phyloP scores from a whole-genome alignment of 1,139 yeast species.

The Hemisphaericaspora xylofermentans region DNA sequence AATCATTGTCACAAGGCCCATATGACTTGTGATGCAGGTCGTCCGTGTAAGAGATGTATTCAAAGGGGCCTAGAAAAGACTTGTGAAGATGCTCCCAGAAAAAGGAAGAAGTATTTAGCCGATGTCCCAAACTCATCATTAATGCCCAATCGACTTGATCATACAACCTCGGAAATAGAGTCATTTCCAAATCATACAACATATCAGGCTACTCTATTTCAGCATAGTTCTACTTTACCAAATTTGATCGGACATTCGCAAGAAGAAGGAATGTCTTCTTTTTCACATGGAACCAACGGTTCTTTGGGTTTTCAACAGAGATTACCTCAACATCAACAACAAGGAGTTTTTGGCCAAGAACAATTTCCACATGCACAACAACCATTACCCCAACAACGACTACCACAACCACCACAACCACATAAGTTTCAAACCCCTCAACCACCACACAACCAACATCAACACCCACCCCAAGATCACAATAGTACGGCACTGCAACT shows the following conservation, averaged over 20 bases:
- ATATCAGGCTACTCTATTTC: constrained; percentile 17
- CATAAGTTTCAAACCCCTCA: constrained; percentile 6
- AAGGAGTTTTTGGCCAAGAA: background rate
- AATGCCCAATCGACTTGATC: constrained; percentile 5
- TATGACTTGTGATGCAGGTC: constrained; percentile 73
- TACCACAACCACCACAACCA: constrained; percentile 5
- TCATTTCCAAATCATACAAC: constrained; percentile 11
- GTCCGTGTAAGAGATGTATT: constrained; percentile 86
- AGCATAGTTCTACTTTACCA: constrained; percentile 16
- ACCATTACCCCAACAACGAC: background rate
- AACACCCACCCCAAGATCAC: background rate
- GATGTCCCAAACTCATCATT: constrained; percentile 44
- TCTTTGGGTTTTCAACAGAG: constrained; percentile 8
- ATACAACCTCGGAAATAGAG: constrained; percentile 4
- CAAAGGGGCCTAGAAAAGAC: constrained; percentile 65
- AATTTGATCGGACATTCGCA: constrained; percentile 9
- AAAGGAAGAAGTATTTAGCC: constrained; percentile 74
- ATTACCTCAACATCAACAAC: constrained; percentile 7
- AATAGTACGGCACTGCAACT: background rate
- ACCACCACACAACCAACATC: constrained; percentile 2
- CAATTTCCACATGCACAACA: constrained; percentile 4
- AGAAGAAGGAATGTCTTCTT: background rate
- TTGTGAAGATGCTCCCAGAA: constrained; percentile 89
- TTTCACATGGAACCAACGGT: background rate
- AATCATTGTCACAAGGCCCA: constrained; percentile 84